phyloP scores from a whole-genome alignment of 2,329 filamentous ascomycete species.

The Aspergillus chevalieri region DNA sequence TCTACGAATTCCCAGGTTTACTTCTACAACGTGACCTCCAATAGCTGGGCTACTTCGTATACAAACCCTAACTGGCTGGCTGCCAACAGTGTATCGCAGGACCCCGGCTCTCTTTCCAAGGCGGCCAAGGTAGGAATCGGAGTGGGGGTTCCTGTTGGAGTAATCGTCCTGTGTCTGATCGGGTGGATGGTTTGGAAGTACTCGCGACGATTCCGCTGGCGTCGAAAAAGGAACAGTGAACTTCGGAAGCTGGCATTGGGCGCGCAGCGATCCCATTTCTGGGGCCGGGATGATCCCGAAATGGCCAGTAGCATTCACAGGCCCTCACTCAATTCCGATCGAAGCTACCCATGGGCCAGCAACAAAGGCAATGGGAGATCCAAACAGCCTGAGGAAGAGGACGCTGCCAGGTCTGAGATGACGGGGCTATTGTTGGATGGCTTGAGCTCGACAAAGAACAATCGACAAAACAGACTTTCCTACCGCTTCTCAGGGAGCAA shows the following conservation, averaged over 20 bases:
- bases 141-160: conserved; percentile 59
- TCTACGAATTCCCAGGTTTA: conserved; percentile 43
- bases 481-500: conserved; percentile 40
- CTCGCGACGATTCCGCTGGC: conserved; percentile 41
- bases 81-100: conserved; percentile 5
- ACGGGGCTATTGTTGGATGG: conserved; percentile 38
- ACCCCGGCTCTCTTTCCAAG: conserved; percentile 19
- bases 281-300: conserved; percentile 31
- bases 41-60: conserved; percentile 54
- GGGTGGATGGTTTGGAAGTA: conserved; percentile 47
- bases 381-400: conserved; percentile 22
- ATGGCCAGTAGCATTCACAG: conserved; percentile 32
- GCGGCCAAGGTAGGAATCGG: conserved; percentile 54
- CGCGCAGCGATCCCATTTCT: conserved; percentile 44
- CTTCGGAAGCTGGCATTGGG: conserved; percentile 48
- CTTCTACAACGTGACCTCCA: conserved; percentile 58
- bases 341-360: conserved; percentile 25
- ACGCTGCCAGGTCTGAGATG: conserved; percentile 30
- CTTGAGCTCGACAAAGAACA: conserved; percentile 34
- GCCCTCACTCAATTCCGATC: conserved; percentile 16
- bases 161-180: conserved; percentile 47
- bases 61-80: conserved; percentile 37
- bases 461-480: conserved; percentile 34
- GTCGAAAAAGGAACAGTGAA: conserved; percentile 47
- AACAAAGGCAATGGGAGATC: conserved; percentile 15